Percentiles rank a stretch among this genome's conserved stretches.
phyloP scores from a whole-genome alignment of 495 filamentous ascomycete species.

The Podospora conica region DNA sequence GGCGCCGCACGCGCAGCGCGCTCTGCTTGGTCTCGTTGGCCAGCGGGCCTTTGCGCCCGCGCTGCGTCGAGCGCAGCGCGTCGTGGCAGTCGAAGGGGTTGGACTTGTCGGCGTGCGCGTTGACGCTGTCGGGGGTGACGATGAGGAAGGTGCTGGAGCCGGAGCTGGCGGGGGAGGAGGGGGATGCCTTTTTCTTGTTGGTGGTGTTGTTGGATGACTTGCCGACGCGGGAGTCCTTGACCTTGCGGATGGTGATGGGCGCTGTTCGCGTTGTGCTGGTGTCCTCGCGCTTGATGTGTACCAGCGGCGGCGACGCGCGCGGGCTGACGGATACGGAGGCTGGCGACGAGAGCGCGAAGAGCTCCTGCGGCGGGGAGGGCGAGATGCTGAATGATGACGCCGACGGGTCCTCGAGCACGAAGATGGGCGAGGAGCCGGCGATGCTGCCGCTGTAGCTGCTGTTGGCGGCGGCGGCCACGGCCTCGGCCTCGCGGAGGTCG shows the following conservation, averaged over 20 bases:
- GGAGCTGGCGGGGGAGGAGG: constrained; percentile 1
- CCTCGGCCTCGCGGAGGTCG: constrained; percentile 25
- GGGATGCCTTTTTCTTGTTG: constrained; percentile 5
- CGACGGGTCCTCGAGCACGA: constrained; percentile 30
- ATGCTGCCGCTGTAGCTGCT: not conserved
- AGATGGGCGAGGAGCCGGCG: constrained; percentile 24
- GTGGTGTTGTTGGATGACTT: constrained; percentile 29
- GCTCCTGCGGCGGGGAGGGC: constrained; percentile 20
- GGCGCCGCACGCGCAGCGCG: constrained; percentile 41
- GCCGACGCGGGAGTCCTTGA: constrained; percentile 24
- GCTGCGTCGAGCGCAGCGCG: constrained; percentile 37
- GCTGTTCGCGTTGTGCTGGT: constrained; percentile 9
- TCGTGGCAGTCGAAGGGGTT: constrained; percentile 46
- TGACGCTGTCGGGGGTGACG: constrained; percentile 41
- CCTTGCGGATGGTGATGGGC: constrained; percentile 31
- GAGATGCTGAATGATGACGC: constrained; percentile 20
- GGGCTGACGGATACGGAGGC: constrained; percentile 21
- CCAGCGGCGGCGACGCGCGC: constrained; percentile 12
- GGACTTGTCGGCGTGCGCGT: constrained; percentile 35
- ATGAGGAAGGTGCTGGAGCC: constrained; percentile 39
- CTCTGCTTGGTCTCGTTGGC: constrained; percentile 41
- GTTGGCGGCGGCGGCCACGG: not conserved
- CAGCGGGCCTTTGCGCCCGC: constrained; percentile 43
- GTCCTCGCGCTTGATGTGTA: constrained; percentile 27
- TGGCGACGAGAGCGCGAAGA: constrained; percentile 14